Percentiles rank a stretch among this genome's conserved stretches.
These are phyloP conservation scores for Solanum commersonii DNA, from an alignment of 257 asterid genomes.

Conservation along the genomic window DNA sequence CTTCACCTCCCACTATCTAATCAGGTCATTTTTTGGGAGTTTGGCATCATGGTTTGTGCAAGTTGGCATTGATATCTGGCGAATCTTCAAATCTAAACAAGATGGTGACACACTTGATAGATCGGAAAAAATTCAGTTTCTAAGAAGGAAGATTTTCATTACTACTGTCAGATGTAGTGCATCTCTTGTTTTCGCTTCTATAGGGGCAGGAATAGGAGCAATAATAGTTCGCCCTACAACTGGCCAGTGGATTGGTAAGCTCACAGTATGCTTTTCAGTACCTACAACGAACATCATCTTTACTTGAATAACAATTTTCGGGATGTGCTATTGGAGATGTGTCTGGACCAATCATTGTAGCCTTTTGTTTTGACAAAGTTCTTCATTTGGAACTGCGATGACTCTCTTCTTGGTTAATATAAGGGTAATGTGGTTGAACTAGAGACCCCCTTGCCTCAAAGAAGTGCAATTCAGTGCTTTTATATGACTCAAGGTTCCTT, in stretches of 20 bases:
- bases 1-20: neutral
- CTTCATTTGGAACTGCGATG: constrained; percentile 21
- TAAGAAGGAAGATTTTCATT: constrained; percentile 44
- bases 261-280: neutral
- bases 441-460: neutral
- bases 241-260: constrained; percentile 89
- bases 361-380: constrained; percentile 37
- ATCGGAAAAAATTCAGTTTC: constrained; percentile 18
- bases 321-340: constrained; percentile 79
- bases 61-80: constrained; percentile 58
- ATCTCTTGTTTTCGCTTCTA: constrained; percentile 65
- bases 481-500: neutral
- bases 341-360: constrained; percentile 56
- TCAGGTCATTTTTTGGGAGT: constrained; percentile 78
- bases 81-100: constrained; percentile 28
- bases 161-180: constrained; percentile 50
- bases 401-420: neutral
- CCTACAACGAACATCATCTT: neutral
- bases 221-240: constrained; percentile 45
- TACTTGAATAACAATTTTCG: constrained; percentile 10
- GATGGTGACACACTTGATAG: constrained; percentile 15
- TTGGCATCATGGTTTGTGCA: constrained; percentile 85
- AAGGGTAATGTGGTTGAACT: neutral
- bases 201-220: constrained; percentile 88
- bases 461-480: neutral